Evolutionary conservation across 192 early-diverging fungal species (phyloP), one percentile per base, ranked within the genome.

Genomic region (Coemansia sp.): DNA sequence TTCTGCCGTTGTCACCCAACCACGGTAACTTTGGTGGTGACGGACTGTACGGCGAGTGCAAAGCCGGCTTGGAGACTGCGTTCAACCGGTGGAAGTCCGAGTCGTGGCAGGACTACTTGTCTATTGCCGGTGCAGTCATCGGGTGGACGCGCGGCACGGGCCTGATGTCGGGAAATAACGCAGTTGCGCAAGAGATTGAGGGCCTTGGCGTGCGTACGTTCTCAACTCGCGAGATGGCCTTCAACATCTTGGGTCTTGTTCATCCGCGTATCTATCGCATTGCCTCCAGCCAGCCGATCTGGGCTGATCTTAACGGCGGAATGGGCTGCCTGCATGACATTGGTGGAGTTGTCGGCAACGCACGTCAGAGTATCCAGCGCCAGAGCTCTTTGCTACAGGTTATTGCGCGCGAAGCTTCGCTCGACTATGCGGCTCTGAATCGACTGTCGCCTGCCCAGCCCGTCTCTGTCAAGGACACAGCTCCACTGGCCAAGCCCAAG

Each of bases 121-220:
- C 90, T 48, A n/a, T n/a, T n/a, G n/a, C n/a, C n/a, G n/a, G n/a
- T n/a, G n/a, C n/a, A n/a, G n/a, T n/a, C n/a, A n/a, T 97, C 71
- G 95, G 95, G 27, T 97, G 95, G 95, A 94, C 92, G 52, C 88
- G 95, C 72, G 95, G 92, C 50, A 97, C 95, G 36, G 95, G 95
- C 36, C 83, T 97, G 77, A 97, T 97, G 95, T 87, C 84, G 40
- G 82, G 85, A 61, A 97, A 94, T 83, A 95, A 97, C 82, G 87
- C 91, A 56, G 88, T 97, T 63, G 89, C 93, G 15, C 88, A 93
- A 72, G 93, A 94, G 54, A 86, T 97, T 41, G 95, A 97, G 78
- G 85, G 87, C 62, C 85, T 93, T 39, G 95, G 95, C 55, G 89
- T 92, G 26, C 87, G 93, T 68, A 97, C 95, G 32, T 97, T 95